A percentile compares a stretch with the other conserved stretches of the same genome.
These are phyloP conservation scores for Hypsizygus ulmarius DNA, from an alignment of 1,284 basidiomycete genomes.

Conservation along the genomic window DNA sequence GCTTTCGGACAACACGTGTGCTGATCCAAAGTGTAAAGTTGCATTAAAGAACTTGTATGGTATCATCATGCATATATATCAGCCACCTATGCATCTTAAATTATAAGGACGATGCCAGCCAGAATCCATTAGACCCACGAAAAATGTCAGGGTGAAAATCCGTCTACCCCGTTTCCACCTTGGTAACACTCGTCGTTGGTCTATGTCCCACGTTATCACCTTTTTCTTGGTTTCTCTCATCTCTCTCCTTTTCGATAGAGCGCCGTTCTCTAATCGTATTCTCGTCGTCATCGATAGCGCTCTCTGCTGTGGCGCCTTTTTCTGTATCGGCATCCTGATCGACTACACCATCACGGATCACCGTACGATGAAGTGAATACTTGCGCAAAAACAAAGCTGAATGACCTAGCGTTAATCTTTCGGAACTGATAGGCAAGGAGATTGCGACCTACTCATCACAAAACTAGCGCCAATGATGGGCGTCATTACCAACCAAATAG, in stretches of 20 bases:
- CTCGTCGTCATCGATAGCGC: constrained; percentile 13
- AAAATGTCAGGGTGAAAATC: not conserved
- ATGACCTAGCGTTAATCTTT: constrained; percentile 1
- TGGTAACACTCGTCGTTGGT: constrained; percentile 23
- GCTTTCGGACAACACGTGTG: not conserved
- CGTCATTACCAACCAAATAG: constrained; percentile 71
- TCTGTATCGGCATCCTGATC: constrained; percentile 25
- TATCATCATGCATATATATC: too few relatives aligned
- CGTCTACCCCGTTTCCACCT: constrained; percentile 8
- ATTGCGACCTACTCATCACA: constrained; percentile 49
- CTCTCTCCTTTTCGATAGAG: constrained; percentile 17
- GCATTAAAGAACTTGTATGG: too few relatives aligned
- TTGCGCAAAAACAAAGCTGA: constrained; percentile 52
- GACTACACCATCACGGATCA: constrained; percentile 40
- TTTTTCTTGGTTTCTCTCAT: constrained; percentile 1
- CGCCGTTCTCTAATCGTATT: constrained; percentile 16
- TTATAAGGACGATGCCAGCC: too few relatives aligned
- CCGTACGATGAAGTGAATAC: constrained; percentile 62
- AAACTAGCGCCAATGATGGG: constrained; percentile 59
- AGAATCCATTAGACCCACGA: not conserved
- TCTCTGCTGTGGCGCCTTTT: constrained; percentile 19
- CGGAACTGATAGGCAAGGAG: constrained; percentile 2
- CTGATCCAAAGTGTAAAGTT: too few relatives aligned
- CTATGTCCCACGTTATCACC: constrained; percentile 9
- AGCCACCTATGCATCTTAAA: too few relatives aligned